phyloP scores from a whole-genome alignment of 2,329 filamentous ascomycete genomes.

The Xylaria polymorpha region DNA sequence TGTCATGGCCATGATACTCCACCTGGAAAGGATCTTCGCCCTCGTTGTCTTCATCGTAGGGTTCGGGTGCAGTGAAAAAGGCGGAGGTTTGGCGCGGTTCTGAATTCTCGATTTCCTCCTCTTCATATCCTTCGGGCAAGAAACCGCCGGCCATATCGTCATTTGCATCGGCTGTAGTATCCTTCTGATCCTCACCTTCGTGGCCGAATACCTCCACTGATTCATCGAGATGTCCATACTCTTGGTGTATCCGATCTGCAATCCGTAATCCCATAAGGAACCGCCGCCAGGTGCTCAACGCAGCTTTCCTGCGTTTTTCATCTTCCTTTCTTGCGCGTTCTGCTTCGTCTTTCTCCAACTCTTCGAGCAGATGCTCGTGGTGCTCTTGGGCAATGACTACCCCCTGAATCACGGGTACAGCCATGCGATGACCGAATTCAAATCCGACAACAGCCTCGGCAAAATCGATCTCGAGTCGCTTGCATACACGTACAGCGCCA shows the following conservation, averaged over 20 bases:
- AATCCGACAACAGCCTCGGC: constrained; percentile 97
- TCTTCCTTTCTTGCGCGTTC: constrained; percentile 83
- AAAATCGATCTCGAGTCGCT: constrained; percentile 84
- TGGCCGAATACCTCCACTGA: constrained; percentile 67
- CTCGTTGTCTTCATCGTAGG: constrained; percentile 45
- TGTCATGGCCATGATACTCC: constrained; percentile 43
- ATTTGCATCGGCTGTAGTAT: constrained; percentile 20
- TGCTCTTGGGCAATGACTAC: constrained; percentile 89
- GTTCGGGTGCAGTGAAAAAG: constrained; percentile 40
- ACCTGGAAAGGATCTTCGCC: constrained; percentile 47
- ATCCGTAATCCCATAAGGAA: constrained; percentile 89
- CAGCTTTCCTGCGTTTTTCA: constrained; percentile 80
- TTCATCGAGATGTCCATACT: constrained; percentile 75
- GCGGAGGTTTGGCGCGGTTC: constrained; percentile 42
- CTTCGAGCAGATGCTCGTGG: constrained; percentile 77
- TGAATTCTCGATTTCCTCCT: constrained; percentile 36
- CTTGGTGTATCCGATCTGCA: constrained; percentile 77
- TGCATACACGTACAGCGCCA: constrained; percentile 82
- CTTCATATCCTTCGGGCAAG: constrained; percentile 55
- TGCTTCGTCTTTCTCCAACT: constrained; percentile 80
- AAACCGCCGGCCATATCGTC: constrained; percentile 71
- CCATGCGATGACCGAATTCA: constrained; percentile 94
- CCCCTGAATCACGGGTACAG: constrained; percentile 89
- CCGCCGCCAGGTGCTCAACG: constrained; percentile 83
- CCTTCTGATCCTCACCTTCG: constrained; percentile 45